Evolutionary conservation across 352 stramenopile species (phyloP), one percentile per base, ranked within the genome.

Genomic region (Discostella stelligera): DNA sequence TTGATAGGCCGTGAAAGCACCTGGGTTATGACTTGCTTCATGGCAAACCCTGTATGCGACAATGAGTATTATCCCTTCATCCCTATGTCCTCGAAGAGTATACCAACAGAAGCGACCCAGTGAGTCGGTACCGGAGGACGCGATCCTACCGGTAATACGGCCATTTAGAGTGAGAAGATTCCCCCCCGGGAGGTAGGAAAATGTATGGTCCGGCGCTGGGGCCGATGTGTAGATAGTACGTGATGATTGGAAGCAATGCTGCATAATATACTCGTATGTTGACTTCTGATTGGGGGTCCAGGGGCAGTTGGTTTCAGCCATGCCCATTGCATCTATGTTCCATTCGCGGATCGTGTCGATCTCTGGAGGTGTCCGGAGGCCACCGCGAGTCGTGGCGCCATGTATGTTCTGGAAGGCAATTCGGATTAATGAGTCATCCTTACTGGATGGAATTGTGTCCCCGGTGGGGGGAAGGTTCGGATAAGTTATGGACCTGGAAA

Each of bases 41-140:
- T 77, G 68, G 52, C 68, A 70, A 23, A 77, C 68, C 50, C 68
- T 50, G n/a, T 77, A 77, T 0, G 30, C 69, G 0, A 11, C 60
- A 8, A 77, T 66, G 10, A 71, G n/a, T 13, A 70, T 3, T 2
- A 77, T 59, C 8, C 69, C 69, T 61, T 56, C 21, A 48, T 61
- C 69, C 30, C 54, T n/a, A n/a, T n/a, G n/a, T n/a, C n/a, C n/a
- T n/a, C 58, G 39, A 0, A 76, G 11, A 20, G 58, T 52, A n/a
- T 49, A 23, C 68, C 58, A 76, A 18, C 30, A 55, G 18, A 76
- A 76, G 2, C 68, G 16, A 0, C 68, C 68, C 20, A 46, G 27
- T 3, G 32, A 10, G 49, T 76, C 59, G 7, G 10, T 20, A 21
- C 58, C 68, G 9, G 14, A n/a, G 9, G 46, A 3, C 0, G 10